Evolutionary conservation across 768 basidiomycete species (phyloP).

Genomic region (Leccinum subgranulosum): DNA sequence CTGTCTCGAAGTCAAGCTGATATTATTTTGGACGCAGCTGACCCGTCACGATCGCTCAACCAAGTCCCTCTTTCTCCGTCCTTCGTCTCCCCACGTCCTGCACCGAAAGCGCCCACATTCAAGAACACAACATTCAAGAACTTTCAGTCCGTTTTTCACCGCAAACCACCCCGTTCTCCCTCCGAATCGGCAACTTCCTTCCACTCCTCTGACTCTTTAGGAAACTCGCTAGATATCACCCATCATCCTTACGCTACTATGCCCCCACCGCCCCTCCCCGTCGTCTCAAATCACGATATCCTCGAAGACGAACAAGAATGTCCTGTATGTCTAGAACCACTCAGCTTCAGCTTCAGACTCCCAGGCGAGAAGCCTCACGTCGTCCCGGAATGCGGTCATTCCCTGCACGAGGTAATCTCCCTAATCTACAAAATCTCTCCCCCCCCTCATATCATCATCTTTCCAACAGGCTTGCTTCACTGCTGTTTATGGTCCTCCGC

Average conservation of each 20-base stretch:
- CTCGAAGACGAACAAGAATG: constrained; percentile 85
- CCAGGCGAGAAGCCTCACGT: constrained; percentile 98
- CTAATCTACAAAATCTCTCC: not conserved
- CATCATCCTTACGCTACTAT: constrained; percentile 58
- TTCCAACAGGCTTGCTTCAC: constrained; percentile 85
- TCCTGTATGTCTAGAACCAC: constrained; percentile 93
- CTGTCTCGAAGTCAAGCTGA: constrained; percentile 35
- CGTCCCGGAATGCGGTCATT: constrained; percentile 96
- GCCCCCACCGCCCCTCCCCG: constrained; percentile 65
- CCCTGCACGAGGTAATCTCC: constrained; percentile 79
- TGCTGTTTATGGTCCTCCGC: constrained; percentile 91
- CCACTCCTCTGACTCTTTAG: constrained; percentile 41
- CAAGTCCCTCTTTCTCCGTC: constrained; percentile 43
- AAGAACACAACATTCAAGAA: constrained; percentile 36
- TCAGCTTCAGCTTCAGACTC: constrained; percentile 88
- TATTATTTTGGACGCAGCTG: constrained; percentile 34
- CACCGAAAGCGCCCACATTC: constrained; percentile 27
- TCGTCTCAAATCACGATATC: constrained; percentile 62
- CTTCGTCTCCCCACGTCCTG: constrained; percentile 36
- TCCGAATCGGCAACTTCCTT: constrained; percentile 54
- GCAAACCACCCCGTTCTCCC: constrained; percentile 40
- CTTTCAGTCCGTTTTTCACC: constrained; percentile 53
- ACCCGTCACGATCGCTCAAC: constrained; percentile 8
- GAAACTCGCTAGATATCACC: constrained; percentile 36
- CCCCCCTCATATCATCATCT: constrained; percentile 4